Percentiles rank a stretch among this genome's conserved stretches.
These are phyloP conservation scores for Auriscalpium orientale DNA, from an alignment of 768 basidiomycete genomes.

Conservation along the genomic window DNA sequence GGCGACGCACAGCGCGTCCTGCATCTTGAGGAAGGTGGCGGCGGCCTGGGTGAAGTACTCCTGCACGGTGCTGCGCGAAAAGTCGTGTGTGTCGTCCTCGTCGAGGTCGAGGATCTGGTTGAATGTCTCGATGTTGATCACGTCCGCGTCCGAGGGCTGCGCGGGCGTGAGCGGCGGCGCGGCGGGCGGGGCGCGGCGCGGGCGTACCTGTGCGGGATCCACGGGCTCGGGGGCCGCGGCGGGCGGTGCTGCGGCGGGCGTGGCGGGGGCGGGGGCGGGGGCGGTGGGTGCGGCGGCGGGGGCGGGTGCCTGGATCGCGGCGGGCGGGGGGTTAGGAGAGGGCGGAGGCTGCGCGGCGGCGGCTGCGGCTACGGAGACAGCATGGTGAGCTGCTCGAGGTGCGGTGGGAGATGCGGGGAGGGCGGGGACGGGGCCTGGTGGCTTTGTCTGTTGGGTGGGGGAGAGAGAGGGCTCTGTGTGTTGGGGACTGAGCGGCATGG, in stretches of 20 bases:
- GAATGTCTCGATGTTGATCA: constrained; percentile 78
- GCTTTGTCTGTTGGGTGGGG: not conserved
- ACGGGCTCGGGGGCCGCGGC: not conserved
- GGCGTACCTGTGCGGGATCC: not conserved
- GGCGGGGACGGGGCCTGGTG: not conserved
- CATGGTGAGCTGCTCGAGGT: not conserved
- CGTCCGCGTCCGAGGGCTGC: constrained; percentile 11
- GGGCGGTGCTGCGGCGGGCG: not conserved
- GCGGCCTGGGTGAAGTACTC: constrained; percentile 80
- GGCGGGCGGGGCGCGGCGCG: not conserved
- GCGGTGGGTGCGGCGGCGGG: not conserved
- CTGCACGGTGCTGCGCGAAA: constrained; percentile 69
- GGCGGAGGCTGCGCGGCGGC: not conserved
- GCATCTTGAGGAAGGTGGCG: constrained; percentile 72
- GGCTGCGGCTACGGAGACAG: not conserved
- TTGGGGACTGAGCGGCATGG: not conserved
- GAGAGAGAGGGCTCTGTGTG: not conserved
- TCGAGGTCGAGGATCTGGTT: constrained; percentile 87
- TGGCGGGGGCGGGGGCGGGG: not conserved
- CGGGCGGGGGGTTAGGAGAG: not conserved
- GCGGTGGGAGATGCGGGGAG: not conserved
- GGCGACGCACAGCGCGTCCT: constrained; percentile 26
- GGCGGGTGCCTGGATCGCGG: not conserved
- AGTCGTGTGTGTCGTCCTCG: constrained; percentile 70
- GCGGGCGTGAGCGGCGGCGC: no score